Percentiles rank a stretch among this genome's conserved stretches.
phyloP scores from a whole-genome alignment of 257 asterid species.

The Ophiorrhiza pumila region DNA sequence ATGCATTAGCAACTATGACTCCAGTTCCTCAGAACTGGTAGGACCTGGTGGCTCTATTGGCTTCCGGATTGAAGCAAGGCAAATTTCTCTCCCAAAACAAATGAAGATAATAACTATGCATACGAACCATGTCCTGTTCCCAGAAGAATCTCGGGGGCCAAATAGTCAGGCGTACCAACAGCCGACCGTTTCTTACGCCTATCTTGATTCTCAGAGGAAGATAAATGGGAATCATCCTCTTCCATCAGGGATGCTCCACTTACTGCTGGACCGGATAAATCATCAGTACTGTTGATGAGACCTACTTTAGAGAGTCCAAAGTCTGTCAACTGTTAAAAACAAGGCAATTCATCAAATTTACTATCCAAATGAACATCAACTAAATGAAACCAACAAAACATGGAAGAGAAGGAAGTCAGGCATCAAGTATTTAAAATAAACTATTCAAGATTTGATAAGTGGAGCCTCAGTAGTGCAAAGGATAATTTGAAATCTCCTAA shows the following conservation, averaged over 20 bases:
- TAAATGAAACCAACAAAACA: neutral
- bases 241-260: slow-evolving; percentile 90
- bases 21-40: too few relatives aligned
- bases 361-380: neutral
- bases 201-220: slow-evolving; percentile 70
- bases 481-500: neutral
- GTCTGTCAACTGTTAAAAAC: slow-evolving; percentile 78
- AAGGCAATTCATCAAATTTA: slow-evolving; percentile 1
- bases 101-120: slow-evolving; percentile 2
- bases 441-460: neutral
- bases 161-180: slow-evolving; percentile 97
- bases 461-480: neutral
- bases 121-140: slow-evolving; percentile 99
- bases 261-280: slow-evolving; percentile 95
- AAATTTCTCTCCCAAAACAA: neutral
- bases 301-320: slow-evolving; percentile 99
- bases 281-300: slow-evolving; percentile 95
- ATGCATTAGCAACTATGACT: neutral
- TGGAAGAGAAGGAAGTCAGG: neutral
- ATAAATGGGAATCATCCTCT: slow-evolving; percentile 77
- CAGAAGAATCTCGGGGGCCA: slow-evolving; percentile 99
- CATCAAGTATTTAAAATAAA: neutral
- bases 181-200: slow-evolving; percentile 95
- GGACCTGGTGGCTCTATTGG: neutral
- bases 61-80: neutral